Evolutionary conservation across 139 green algal species (phyloP), one percentile per base, ranked within the genome.

Genomic region (Tetradesmus obliquus): DNA sequence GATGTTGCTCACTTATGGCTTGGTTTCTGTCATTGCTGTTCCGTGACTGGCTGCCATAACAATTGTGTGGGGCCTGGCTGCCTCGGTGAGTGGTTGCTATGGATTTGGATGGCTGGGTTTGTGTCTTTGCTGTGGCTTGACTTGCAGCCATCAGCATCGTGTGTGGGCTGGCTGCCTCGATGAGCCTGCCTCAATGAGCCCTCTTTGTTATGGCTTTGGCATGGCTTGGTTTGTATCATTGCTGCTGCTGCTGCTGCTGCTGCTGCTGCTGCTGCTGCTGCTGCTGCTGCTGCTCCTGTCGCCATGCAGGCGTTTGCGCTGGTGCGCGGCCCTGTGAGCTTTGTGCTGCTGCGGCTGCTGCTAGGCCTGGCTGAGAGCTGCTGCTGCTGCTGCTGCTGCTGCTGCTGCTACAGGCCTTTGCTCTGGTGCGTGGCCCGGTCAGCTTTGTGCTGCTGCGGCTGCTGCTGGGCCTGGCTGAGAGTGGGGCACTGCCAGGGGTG

Each of bases 401-500:
- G 24, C 24, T 82, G n/a, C 20, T 66, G 57, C 7, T 9, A 3
- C 17, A 76, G 66, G n/a, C 57, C 0, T 96, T 97, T 89, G 87
- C 95, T 5, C 22, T 58, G 2, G 87, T 94, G 58, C 89, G 87
- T 1, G 86, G 79, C 71, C 72, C 84, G 2, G 55, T 15, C 94
- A 97, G 86, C 54, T 91, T 91, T 57, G 55, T 91, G 8, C 72
- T 91, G 54, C 72, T 91, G 87, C 71, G 87, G 54, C 72, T 91
- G 72, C 87, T 91, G 72, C 87, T 91, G 53, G 87, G 87, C 20
- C 54, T 91, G n/a, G 72, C 72, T 24, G 87, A 91, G 53, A 86
- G 80, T 6, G 96, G 95, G 0, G 93, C 93, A 17, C 97, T 97
- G 55, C 96, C 96, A 19, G 93, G 93, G 4, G 66, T 93, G 57